phyloP scores from a whole-genome alignment of 768 basidiomycete species.

The Mycena floridula region DNA sequence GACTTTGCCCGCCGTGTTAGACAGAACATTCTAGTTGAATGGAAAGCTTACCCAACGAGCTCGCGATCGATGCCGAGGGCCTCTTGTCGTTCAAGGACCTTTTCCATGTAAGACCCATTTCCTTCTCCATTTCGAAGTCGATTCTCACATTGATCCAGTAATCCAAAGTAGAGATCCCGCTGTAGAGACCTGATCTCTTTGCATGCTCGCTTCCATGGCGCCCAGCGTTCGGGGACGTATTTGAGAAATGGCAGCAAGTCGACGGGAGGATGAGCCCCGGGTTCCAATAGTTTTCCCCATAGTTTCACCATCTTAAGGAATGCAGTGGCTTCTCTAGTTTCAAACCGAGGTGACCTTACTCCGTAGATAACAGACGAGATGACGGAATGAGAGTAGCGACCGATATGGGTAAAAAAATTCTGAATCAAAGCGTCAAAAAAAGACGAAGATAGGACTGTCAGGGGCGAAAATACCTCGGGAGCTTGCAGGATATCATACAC shows the following conservation, averaged over 20 bases:
- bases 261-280: conserved; percentile 13
- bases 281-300: conserved; percentile 9
- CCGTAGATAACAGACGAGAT: neutral
- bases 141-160: conserved; percentile 10
- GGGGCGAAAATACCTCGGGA: conserved; percentile 17
- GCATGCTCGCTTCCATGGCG: conserved; percentile 13
- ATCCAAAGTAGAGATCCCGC: conserved; percentile 9
- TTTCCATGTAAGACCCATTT: conserved; percentile 14
- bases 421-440: neutral
- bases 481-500: conserved; percentile 21
- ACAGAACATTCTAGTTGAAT: no score
- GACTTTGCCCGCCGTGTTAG: no score
- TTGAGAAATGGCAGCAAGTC: conserved; percentile 14
- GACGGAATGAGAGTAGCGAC: neutral
- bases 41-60: no score
- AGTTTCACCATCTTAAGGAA: neutral
- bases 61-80: no score
- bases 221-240: conserved; percentile 13
- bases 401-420: neutral
- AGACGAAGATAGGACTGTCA: neutral
- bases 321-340: neutral
- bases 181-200: conserved; percentile 9
- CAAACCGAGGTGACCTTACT: neutral
- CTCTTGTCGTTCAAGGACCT: no score
- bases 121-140: conserved; percentile 5